phyloP scores from a whole-genome alignment of 1,139 yeast species.

The Eremothecium sinecaudum region DNA sequence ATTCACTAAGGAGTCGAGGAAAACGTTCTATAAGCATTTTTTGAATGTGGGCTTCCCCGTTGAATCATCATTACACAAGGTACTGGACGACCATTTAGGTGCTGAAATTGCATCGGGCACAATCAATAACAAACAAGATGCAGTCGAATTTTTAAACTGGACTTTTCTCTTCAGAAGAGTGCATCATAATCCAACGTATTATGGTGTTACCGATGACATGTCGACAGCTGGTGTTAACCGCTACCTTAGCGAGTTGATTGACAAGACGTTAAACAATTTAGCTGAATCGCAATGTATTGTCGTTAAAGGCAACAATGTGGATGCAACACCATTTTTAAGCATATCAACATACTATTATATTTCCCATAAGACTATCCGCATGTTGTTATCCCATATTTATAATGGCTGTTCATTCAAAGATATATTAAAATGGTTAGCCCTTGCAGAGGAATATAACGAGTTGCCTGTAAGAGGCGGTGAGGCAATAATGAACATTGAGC shows the following conservation, averaged over 20 bases:
- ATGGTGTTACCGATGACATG: constrained; percentile 65
- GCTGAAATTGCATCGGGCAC: constrained; percentile 93
- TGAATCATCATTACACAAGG: constrained; percentile 88
- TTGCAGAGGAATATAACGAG: constrained; percentile 86
- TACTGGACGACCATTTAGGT: constrained; percentile 88
- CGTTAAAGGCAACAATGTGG: constrained; percentile 38
- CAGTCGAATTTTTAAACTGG: constrained; percentile 89
- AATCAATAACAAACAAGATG: constrained; percentile 72
- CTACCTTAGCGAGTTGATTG: constrained; percentile 67
- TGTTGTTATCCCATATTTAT: constrained; percentile 45
- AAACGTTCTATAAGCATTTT: constrained; percentile 88
- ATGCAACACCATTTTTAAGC: constrained; percentile 72
- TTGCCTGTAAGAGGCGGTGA: constrained; percentile 93
- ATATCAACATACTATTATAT: constrained; percentile 88
- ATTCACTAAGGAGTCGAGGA: constrained; percentile 84
- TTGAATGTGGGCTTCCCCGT: constrained; percentile 95
- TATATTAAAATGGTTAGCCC: constrained; percentile 61
- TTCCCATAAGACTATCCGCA: constrained; percentile 81
- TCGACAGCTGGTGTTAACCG: constrained; percentile 56
- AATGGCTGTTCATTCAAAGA: constrained; percentile 52
- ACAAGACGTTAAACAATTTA: constrained; percentile 57
- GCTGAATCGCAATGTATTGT: constrained; percentile 64
- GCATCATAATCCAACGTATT: constrained; percentile 91
- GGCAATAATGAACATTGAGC: constrained; percentile 81
- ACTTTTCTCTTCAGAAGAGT: constrained; percentile 90